Evolutionary conservation across 176 grass and related monocot genomes (phyloP).

Genomic region (Oryza rufipogon): DNA sequence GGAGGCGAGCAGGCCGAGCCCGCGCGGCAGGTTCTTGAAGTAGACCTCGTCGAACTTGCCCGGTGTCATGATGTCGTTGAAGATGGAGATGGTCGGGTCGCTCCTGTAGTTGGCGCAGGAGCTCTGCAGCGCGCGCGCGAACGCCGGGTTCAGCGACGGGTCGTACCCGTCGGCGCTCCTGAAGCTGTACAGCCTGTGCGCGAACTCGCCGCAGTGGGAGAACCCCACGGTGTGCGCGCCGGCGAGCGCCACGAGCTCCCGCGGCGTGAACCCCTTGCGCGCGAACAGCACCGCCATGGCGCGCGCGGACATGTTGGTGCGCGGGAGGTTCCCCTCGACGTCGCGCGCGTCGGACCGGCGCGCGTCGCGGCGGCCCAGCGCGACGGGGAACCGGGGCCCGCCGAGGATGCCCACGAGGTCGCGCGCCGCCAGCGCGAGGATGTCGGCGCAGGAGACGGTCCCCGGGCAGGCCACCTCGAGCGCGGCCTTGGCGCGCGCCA

Average conservation of each 20-base stretch:
- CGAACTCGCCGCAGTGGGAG: conserved; percentile 97
- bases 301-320: conserved; percentile 77
- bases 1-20: conserved; percentile 75
- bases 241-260: conserved; percentile 88
- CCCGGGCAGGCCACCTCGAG: conserved; percentile 70
- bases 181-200: conserved; percentile 63
- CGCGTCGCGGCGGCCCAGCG: conserved; percentile 71
- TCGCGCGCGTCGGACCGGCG: conserved; percentile 49
- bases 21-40: conserved; percentile 79
- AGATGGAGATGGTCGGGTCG: conserved; percentile 80
- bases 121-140: conserved; percentile 66
- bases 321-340: conserved; percentile 62
- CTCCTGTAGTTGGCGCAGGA: conserved; percentile 69
- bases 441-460: conserved; percentile 83
- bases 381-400: conserved; percentile 64
- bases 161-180: conserved; percentile 43
- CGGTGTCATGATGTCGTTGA: conserved; percentile 89
- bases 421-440: conserved; percentile 68
- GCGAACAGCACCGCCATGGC: conserved; percentile 65
- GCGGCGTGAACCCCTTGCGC: conserved; percentile 50
- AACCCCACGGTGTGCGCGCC: conserved; percentile 91
- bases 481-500: conserved; percentile 68
- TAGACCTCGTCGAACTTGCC: conserved; percentile 78
- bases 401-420: conserved; percentile 70
- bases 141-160: conserved; percentile 64